A percentile compares a stretch with the other conserved stretches of the same genome.
These are phyloP conservation scores for Chrysoporthe cubensis DNA, from an alignment of 2,329 filamentous ascomycete genomes.

Conservation along the genomic window DNA sequence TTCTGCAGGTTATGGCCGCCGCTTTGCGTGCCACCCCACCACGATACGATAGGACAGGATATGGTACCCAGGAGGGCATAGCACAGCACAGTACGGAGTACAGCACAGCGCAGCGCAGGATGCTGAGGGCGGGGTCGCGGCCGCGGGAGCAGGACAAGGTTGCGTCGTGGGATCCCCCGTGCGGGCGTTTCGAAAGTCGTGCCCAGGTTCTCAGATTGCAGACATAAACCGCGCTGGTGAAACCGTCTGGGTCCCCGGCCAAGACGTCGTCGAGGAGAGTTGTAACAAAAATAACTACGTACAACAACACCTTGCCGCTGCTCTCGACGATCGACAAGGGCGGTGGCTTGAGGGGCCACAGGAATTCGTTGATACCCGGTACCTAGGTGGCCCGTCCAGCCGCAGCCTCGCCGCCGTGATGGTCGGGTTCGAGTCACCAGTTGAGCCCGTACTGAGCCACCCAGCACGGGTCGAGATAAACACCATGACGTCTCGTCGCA, in stretches of 20 bases:
- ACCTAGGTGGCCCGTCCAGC: not conserved
- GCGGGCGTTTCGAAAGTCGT: not conserved
- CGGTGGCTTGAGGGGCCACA: no score
- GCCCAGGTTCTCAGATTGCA: not conserved
- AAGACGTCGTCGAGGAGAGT: slow-evolving; percentile 1
- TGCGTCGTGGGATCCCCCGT: not conserved
- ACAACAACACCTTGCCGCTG: no score
- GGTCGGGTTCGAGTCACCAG: not conserved
- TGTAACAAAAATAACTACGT: not conserved
- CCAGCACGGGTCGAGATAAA: not conserved
- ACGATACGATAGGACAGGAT: not conserved
- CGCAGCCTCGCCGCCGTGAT: not conserved
- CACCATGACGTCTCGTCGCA: slow-evolving; percentile 2
- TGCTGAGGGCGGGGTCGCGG: slow-evolving; percentile 2
- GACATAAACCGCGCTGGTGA: not conserved
- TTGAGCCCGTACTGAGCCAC: not conserved
- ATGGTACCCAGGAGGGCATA: not conserved
- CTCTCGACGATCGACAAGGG: no score
- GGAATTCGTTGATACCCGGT: no score
- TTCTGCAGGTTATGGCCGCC: no score
- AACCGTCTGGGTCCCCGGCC: not conserved
- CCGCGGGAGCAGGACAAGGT: not conserved
- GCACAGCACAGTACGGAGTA: no score
- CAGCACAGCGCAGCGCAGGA: not conserved
- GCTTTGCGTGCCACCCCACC: not conserved